Evolutionary conservation across 1,139 yeast genomes (phyloP).

Genomic region (Eremothecium coryli): DNA sequence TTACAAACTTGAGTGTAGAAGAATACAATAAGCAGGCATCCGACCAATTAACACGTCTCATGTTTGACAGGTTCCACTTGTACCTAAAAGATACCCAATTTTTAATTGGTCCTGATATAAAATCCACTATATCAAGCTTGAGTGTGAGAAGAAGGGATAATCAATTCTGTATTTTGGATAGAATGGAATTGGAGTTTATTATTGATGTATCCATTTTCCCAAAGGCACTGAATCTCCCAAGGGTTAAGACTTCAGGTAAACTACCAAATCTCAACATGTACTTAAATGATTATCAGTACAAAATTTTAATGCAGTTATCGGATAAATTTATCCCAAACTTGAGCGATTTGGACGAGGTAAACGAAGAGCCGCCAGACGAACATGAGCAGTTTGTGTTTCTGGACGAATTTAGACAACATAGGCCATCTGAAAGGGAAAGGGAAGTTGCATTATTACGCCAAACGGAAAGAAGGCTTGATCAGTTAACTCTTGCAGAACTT

Average conservation of each 20-base stretch:
- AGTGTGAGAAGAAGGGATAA: conserved; percentile 39
- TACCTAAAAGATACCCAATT: conserved; percentile 81
- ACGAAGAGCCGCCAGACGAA: conserved; percentile 13
- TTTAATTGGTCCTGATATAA: conserved; percentile 73
- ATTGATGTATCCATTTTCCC: conserved; percentile 82
- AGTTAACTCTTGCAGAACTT: conserved; percentile 22
- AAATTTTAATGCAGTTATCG: conserved; percentile 69
- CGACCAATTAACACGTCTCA: conserved; percentile 58
- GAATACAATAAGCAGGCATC: conserved; percentile 68
- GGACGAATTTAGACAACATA: conserved; percentile 7
- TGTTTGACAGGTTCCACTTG: conserved; percentile 83
- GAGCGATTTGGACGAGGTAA: conserved; percentile 30
- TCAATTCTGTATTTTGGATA: conserved; percentile 50
- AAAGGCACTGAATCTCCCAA: conserved; percentile 64
- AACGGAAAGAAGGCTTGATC: conserved; percentile 13
- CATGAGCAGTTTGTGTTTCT: conserved; percentile 18
- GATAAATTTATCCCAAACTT: conserved; percentile 62
- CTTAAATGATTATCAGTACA: conserved; percentile 83
- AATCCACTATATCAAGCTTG: conserved; percentile 63
- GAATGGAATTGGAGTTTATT: conserved; percentile 60
- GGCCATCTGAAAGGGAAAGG: conserved; percentile 8
- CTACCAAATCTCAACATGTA: conserved; percentile 67
- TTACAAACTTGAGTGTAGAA: conserved; percentile 54
- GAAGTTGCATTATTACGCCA: conserved; percentile 18
- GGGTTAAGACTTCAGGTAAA: conserved; percentile 65